A percentile compares a stretch with the other conserved stretches of the same genome.
These are phyloP conservation scores for Eleusine indica DNA, from an alignment of 176 grass and related monocot species.

Conservation along the genomic window DNA sequence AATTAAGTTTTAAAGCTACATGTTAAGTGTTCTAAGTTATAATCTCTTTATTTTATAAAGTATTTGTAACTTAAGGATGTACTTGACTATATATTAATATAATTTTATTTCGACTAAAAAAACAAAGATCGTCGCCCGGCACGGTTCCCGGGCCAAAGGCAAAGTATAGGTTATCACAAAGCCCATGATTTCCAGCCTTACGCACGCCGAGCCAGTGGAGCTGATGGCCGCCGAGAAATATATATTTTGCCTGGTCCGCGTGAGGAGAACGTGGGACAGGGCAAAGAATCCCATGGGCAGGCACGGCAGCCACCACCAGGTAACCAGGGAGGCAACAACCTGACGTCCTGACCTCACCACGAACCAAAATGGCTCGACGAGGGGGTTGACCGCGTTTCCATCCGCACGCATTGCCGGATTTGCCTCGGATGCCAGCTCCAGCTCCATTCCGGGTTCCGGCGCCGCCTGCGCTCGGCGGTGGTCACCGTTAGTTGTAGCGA, in stretches of 20 bases:
- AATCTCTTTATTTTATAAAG: no score
- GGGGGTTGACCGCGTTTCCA: constrained; percentile 27
- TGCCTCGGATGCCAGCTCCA: not conserved
- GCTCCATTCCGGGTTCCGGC: not conserved
- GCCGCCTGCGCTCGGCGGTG: not conserved
- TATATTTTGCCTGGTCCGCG: not conserved
- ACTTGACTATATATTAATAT: no score
- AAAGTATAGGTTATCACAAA: not conserved
- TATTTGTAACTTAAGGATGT: no score
- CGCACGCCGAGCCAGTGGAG: not conserved
- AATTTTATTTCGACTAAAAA: no score
- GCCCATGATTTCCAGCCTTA: constrained; percentile 17
- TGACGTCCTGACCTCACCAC: not conserved
- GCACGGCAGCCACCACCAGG: no score
- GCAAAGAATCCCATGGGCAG: constrained; percentile 29
- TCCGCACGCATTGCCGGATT: constrained; percentile 33
- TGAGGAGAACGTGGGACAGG: constrained; percentile 35
- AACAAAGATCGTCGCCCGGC: not conserved
- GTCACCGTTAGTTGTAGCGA: not conserved
- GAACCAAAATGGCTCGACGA: not conserved
- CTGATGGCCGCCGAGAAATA: not conserved
- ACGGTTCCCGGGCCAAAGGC: not conserved
- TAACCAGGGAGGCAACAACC: not conserved
- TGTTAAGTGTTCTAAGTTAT: no score
- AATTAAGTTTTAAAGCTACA: no score